These are phyloP conservation scores for Brasilioporus rufonigricans DNA, from an alignment of 768 basidiomycete genomes.

Conservation along the genomic window DNA sequence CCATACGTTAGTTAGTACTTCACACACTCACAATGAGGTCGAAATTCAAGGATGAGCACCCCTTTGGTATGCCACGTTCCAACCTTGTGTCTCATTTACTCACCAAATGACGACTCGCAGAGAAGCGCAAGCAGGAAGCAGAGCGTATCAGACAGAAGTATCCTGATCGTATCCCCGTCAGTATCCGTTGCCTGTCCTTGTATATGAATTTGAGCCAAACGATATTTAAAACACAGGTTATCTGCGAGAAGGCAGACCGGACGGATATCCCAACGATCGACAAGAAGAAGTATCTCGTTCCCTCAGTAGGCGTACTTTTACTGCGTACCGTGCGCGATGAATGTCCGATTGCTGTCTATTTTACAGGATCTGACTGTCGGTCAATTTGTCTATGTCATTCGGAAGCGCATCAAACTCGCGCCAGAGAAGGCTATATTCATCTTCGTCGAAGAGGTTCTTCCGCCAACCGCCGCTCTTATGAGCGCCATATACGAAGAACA, in stretches of 20 bases:
- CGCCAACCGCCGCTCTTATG: slow-evolving; percentile 98
- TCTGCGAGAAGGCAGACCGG: slow-evolving; percentile 98
- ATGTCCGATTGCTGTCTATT: slow-evolving; percentile 22
- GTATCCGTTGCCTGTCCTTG: slow-evolving; percentile 26
- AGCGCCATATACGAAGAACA: slow-evolving; percentile 99
- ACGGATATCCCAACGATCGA: slow-evolving; percentile 99
- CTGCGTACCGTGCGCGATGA: slow-evolving; percentile 15
- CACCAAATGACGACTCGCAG: slow-evolving; percentile 40
- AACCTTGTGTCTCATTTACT: slow-evolving; percentile 34
- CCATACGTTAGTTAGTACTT: not conserved
- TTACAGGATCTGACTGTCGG: slow-evolving; percentile 91
- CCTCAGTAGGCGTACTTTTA: slow-evolving; percentile 62
- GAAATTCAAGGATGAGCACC: slow-evolving; percentile 99
- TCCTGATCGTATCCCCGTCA: slow-evolving; percentile 93
- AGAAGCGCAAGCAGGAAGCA: slow-evolving; percentile 99
- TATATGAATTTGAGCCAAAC: slow-evolving; percentile 1
- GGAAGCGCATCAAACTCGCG: slow-evolving; percentile 99
- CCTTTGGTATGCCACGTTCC: slow-evolving; percentile 67
- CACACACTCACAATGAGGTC: slow-evolving; percentile 63
- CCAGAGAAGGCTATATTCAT: slow-evolving; percentile 99
- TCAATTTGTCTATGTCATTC: slow-evolving; percentile 99
- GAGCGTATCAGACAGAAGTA: slow-evolving; percentile 99
- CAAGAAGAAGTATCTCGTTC: slow-evolving; percentile 99
- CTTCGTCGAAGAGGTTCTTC: slow-evolving; percentile 98
- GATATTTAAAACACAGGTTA: slow-evolving; percentile 59